Base-by-base conservation (phyloP, 139 green algal genomes). In the Coelastrella sp. region DNA sequence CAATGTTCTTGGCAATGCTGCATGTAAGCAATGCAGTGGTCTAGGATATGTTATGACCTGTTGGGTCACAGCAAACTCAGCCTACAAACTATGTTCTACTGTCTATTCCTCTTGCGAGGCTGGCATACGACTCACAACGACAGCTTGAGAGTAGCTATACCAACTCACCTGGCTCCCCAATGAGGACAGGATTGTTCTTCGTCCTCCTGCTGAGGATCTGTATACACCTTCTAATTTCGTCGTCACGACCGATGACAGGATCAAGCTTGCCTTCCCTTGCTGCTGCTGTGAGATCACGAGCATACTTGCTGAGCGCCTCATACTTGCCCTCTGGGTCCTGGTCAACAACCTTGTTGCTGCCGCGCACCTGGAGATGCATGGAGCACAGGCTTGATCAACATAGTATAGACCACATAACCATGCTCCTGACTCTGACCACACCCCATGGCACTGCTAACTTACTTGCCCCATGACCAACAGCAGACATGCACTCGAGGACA, bases 171-270 rank as follows among this genome's bases (percentile, higher is more conserved):
- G 97, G 96, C 90, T 99, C 97, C 27, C 97, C 97, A 83, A 99
- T 99, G 34, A 99, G 93, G 48, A 98, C 95, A 3, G 96, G 96
- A 90, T 99, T 99, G 94, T 99, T 99, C 92, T 99, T 99, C 76
- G 96, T 98, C 73, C 97, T 90, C 38, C 97, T 92, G 5, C 93
- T 98, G 74, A 97, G 90, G 90, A 98, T 98, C 91, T 98, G 95
- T 84, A 96, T 95, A 83, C 71, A 89, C 5, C 94, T 86, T 5
- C 94, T 89, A 37, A 96, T 94, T 84, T 96, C 67, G 67, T 97
- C 94, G 76, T 98, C 95, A 21, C 95, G 89, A 6, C 95, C 95
- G 40, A 97, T 96, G 21, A 98, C 95, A 1, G 95, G 95, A 88
- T 98, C 95, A 13, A 98, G 90, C 89, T 95, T 96, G 60, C 94